phyloP scores from a whole-genome alignment of 352 stramenopile genomes.

The Plasmopara halstedii region DNA sequence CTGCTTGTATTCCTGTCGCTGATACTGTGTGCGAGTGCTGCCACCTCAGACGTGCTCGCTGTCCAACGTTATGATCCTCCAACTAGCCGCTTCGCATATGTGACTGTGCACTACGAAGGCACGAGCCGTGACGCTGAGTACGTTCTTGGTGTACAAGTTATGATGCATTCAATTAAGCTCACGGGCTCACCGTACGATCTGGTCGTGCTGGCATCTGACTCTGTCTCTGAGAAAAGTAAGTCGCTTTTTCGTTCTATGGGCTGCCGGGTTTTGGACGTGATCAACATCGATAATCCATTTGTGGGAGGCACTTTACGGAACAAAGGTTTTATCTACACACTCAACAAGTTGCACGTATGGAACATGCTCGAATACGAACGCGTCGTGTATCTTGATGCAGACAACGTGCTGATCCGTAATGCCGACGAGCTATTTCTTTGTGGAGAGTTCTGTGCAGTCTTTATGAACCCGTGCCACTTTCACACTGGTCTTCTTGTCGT shows the following conservation, averaged over 20 bases:
- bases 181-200: constrained; percentile 76
- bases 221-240: constrained; percentile 71
- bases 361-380: constrained; percentile 88
- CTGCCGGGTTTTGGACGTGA: constrained; percentile 77
- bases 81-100: constrained; percentile 71
- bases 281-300: constrained; percentile 85
- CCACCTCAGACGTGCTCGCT: constrained; percentile 6
- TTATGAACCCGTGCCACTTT: constrained; percentile 89
- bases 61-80: constrained; percentile 9
- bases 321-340: constrained; percentile 87
- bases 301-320: constrained; percentile 65
- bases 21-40: constrained; percentile 5
- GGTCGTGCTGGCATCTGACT: constrained; percentile 80
- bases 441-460: constrained; percentile 83
- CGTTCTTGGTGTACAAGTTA: constrained; percentile 72
- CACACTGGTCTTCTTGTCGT: constrained; percentile 83
- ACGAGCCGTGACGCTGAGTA: constrained; percentile 79
- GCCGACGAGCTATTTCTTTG: constrained; percentile 85
- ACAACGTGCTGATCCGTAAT: constrained; percentile 86
- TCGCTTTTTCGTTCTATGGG: constrained; percentile 70
- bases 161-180: constrained; percentile 85
- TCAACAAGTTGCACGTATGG: constrained; percentile 89
- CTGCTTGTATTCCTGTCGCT: constrained; percentile 25
- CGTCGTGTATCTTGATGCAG: constrained; percentile 87
- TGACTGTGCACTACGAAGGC: constrained; percentile 83